Evolutionary conservation across 1,139 yeast species (phyloP).

Genomic region (Zygosaccharomyces sapae): DNA sequence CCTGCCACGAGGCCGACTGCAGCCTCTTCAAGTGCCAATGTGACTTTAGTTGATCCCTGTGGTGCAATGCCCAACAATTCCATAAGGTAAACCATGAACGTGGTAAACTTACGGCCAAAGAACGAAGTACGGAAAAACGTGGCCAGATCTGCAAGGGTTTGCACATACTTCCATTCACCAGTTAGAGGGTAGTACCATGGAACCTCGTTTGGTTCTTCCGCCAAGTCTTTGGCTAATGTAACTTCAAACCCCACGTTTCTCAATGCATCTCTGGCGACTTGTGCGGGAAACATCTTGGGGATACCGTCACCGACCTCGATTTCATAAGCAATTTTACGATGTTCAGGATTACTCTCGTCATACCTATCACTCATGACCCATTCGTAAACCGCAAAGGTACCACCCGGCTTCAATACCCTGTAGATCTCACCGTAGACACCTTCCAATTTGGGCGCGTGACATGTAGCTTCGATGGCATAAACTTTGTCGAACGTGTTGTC

Average conservation of each 20-base stretch:
- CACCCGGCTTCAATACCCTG: slow-evolving; percentile 96
- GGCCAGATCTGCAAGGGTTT: slow-evolving; percentile 68
- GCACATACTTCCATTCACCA: slow-evolving; percentile 89
- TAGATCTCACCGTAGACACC: slow-evolving; percentile 95
- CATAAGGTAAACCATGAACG: slow-evolving; percentile 70
- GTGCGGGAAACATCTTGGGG: slow-evolving; percentile 87
- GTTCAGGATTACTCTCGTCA: slow-evolving; percentile 82
- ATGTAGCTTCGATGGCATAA: slow-evolving; percentile 97
- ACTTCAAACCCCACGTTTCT: slow-evolving; percentile 84
- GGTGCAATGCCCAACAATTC: slow-evolving; percentile 90
- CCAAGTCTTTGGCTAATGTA: slow-evolving; percentile 72
- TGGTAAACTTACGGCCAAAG: slow-evolving; percentile 82
- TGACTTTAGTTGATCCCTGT: slow-evolving; percentile 86
- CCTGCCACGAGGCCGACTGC: slow-evolving; percentile 94
- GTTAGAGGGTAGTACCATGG: slow-evolving; percentile 99
- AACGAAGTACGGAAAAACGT: slow-evolving; percentile 87
- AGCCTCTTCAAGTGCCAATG: slow-evolving; percentile 92
- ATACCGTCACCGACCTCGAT: slow-evolving; percentile 98
- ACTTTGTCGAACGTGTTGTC: slow-evolving; percentile 91
- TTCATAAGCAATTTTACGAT: slow-evolving; percentile 93
- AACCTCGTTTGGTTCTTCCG: slow-evolving; percentile 72
- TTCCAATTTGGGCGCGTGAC: slow-evolving; percentile 94
- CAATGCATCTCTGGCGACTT: slow-evolving; percentile 85
- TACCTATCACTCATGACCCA: slow-evolving; percentile 98
- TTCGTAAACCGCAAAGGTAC: slow-evolving; percentile 94